Evolutionary conservation across 2,329 filamentous ascomycete genomes (phyloP).

Genomic region (Aspergillus quadricinctus): DNA sequence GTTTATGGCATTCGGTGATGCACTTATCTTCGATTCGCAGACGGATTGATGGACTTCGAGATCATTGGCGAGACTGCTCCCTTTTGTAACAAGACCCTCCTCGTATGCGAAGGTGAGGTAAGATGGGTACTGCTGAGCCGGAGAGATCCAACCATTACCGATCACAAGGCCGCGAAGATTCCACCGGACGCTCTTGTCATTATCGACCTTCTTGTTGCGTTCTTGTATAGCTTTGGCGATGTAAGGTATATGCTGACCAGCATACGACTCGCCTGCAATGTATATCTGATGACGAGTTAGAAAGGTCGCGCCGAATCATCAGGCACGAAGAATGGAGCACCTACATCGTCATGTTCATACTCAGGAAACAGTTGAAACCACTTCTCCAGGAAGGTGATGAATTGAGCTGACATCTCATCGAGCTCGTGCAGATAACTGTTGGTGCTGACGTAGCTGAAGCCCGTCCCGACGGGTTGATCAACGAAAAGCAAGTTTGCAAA

Average conservation of each 20-base stretch:
- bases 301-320: not conserved
- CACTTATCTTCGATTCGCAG: conserved; percentile 61
- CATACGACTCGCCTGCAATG: conserved; percentile 92
- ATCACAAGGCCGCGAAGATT: conserved; percentile 81
- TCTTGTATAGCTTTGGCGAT: conserved; percentile 87
- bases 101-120: conserved; percentile 81
- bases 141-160: conserved; percentile 96
- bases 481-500: conserved; percentile 97
- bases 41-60: conserved; percentile 65
- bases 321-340: conserved; percentile 34
- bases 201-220: conserved; percentile 64
- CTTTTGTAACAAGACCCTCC: conserved; percentile 65
- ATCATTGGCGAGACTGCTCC: conserved; percentile 57
- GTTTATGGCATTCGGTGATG: conserved; percentile 61
- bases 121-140: conserved; percentile 80
- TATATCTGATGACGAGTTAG: conserved; percentile 62
- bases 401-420: conserved; percentile 82
- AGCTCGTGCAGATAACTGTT: conserved; percentile 82
- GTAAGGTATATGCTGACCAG: conserved; percentile 95
- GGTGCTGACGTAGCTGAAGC: conserved; percentile 92
- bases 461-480: conserved; percentile 93
- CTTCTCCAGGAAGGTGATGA: conserved; percentile 83
- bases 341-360: conserved; percentile 84
- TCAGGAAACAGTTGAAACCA: conserved; percentile 90
- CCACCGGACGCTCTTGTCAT: conserved; percentile 55